Evolutionary conservation across 2,329 filamentous ascomycete genomes (phyloP), one percentile per base, ranked within the genome.

Genomic region (Cadophora luteo-olivacea): DNA sequence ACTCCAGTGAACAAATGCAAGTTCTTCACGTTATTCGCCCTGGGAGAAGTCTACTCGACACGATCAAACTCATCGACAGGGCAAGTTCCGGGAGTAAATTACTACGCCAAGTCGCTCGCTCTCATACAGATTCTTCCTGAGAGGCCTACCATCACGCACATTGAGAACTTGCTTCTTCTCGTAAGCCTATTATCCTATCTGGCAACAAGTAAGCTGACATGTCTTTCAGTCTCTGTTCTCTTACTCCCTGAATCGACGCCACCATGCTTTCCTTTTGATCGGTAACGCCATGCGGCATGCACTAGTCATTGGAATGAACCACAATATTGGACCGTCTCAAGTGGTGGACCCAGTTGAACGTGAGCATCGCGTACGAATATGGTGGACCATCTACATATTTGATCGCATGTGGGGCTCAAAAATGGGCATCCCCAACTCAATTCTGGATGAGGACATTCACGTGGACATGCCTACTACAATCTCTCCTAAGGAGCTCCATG

Each of bases 11-110:
- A 78, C 0, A 78, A 77, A 14, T 81, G 81, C 69, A 83, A 83
- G 57, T 66, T 84, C 0, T 82, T 81, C 76, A 81, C 80, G 0
- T 55, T 84, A 3, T 82, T 84, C 68, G 83, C 83, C 0, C 77
- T 84, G 6, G 83, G 83, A 0, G 82, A 84, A 67, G 79, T 82
- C 38, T 84, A 83, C 36, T 83, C 82, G 0, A 80, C 79, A 0
- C 75, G 81, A n/a, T 78, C 79, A 2, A 78, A 72, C 4, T 67
- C 79, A 1, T 68, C 64, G 11, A 74, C 77, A 0, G 78, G 74
- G 11, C 72, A 77, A 0, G 82, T 84, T 62, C 83, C 83, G 0
- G 83, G 83, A 0, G 73, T 84, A 63, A 69, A 72, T 0, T 84
- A 84, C 54, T 85, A 82, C 72, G 78, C 79, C 0, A 75, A 79